Conservation (phyloP, 2,329 filamentous ascomycete genomes). For the Curvularia spicifera region DNA sequence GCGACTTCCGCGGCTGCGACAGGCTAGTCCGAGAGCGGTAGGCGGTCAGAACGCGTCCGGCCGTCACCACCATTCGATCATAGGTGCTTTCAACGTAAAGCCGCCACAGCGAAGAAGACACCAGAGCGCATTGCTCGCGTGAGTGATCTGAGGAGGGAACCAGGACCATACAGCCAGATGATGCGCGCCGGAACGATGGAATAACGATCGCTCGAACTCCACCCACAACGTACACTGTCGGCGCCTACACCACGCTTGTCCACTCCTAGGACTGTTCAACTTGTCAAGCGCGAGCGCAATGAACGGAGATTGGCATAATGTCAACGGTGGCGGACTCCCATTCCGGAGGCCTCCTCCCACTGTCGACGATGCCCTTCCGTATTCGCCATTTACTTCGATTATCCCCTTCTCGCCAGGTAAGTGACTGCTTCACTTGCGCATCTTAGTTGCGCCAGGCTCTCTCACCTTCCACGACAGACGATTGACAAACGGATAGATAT, state of each 20-base stretch:
- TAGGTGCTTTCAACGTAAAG: slow-evolving; percentile 7
- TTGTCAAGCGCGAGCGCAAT: slow-evolving; percentile 26
- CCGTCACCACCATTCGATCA: slow-evolving; percentile 10
- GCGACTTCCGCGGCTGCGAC: slow-evolving; percentile 23
- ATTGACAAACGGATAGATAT: slow-evolving; percentile 50
- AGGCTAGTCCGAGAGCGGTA: slow-evolving; percentile 25
- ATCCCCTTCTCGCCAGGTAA: slow-evolving; percentile 78
- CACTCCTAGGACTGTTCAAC: slow-evolving; percentile 11
- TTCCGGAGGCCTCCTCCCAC: slow-evolving; percentile 54
- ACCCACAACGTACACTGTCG: slow-evolving; percentile 7
- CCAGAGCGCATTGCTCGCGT: slow-evolving; percentile 14
- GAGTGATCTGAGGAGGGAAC: slow-evolving; percentile 3
- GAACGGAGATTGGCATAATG: slow-evolving; percentile 43
- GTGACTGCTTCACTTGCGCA: slow-evolving; percentile 35
- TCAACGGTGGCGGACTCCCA: slow-evolving; percentile 43
- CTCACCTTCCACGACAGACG: slow-evolving; percentile 21
- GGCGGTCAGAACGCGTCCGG: slow-evolving; percentile 39
- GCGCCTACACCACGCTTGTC: slow-evolving; percentile 8
- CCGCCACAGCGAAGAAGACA: slow-evolving; percentile 3
- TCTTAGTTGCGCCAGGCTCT: slow-evolving; percentile 17
- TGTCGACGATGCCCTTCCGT: slow-evolving; percentile 79
- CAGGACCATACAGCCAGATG: slow-evolving; percentile 12
- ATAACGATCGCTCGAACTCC: slow-evolving; percentile 16
- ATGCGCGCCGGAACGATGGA: slow-evolving; percentile 25
- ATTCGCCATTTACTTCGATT: slow-evolving; percentile 80